These are phyloP conservation scores for Spinellus fusiger DNA, from an alignment of 192 early-diverging fungal species.

Conservation along the genomic window DNA sequence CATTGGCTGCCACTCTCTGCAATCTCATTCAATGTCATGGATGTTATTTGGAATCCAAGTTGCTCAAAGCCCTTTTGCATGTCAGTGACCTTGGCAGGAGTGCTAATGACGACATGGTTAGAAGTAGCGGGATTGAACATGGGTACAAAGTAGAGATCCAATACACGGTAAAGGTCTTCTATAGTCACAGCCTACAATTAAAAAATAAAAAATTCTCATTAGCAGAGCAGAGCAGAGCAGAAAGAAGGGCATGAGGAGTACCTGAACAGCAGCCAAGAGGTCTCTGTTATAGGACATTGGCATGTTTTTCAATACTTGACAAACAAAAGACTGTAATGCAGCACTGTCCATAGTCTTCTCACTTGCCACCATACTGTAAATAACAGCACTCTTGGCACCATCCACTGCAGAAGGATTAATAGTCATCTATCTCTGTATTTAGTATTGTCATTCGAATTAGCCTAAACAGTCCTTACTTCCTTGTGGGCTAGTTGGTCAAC, in stretches of 20 bases:
- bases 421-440: slow-evolving; percentile 29
- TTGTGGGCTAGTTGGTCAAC: slow-evolving; percentile 42
- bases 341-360: slow-evolving; percentile 36
- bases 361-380: slow-evolving; percentile 42
- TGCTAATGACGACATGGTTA: slow-evolving; percentile 43
- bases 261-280: slow-evolving; percentile 44
- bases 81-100: slow-evolving; percentile 47
- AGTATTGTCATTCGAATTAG: background rate
- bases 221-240: background rate
- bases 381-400: slow-evolving; percentile 54
- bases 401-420: slow-evolving; percentile 43
- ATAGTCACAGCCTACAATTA: slow-evolving; percentile 28
- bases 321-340: slow-evolving; percentile 43
- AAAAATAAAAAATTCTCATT: background rate
- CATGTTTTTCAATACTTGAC: slow-evolving; percentile 44
- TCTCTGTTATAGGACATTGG: slow-evolving; percentile 43
- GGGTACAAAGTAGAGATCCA: slow-evolving; percentile 44
- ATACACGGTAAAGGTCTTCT: slow-evolving; percentile 40
- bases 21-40: slow-evolving; percentile 43
- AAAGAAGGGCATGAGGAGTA: background rate
- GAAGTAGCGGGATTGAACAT: slow-evolving; percentile 44
- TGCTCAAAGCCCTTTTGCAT: slow-evolving; percentile 42
- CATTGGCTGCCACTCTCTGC: background rate
- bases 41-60: slow-evolving; percentile 41
- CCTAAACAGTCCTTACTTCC: slow-evolving; percentile 19